phyloP scores from a whole-genome alignment of 495 filamentous ascomycete genomes.

The Hypoxylon perforatum region DNA sequence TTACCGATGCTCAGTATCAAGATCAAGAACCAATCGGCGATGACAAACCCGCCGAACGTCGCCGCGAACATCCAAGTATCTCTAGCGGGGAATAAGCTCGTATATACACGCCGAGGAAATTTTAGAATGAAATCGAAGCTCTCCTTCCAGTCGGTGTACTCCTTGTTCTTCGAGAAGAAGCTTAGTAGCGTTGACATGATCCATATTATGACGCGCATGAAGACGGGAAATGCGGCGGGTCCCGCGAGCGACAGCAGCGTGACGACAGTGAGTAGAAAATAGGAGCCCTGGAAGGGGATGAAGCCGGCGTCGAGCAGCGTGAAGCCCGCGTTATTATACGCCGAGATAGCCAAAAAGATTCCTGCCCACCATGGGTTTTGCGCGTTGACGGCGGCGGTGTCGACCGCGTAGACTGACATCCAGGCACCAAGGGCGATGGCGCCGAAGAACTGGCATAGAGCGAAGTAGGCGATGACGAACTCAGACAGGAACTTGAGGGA shows the following conservation, averaged over 20 bases:
- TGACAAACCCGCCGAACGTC: conserved; percentile 73
- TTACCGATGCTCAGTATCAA: conserved; percentile 77
- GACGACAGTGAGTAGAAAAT: conserved; percentile 77
- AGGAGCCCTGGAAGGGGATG: conserved; percentile 66
- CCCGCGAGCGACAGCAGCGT: conserved; percentile 77
- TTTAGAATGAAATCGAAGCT: conserved; percentile 76
- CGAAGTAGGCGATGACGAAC: conserved; percentile 75
- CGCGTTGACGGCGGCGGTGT: conserved; percentile 67
- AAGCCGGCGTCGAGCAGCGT: conserved; percentile 81
- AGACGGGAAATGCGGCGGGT: conserved; percentile 75
- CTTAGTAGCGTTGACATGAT: conserved; percentile 54
- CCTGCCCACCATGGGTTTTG: conserved; percentile 68
- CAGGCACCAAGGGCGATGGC: conserved; percentile 73
- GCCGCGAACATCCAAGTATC: conserved; percentile 78
- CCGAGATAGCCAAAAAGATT: conserved; percentile 70
- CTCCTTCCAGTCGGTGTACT: conserved; percentile 51
- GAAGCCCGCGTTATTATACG: conserved; percentile 86
- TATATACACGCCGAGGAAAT: conserved; percentile 78
- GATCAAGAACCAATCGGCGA: conserved; percentile 78
- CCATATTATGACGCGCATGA: conserved; percentile 78
- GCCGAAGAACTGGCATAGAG: conserved; percentile 72
- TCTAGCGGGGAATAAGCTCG: conserved; percentile 75
- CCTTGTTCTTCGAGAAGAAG: conserved; percentile 52
- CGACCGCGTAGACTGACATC: conserved; percentile 66
- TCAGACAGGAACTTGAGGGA: conserved; percentile 72